Base-by-base conservation (phyloP, 306 rosid species). In the Senna tora region DNA sequence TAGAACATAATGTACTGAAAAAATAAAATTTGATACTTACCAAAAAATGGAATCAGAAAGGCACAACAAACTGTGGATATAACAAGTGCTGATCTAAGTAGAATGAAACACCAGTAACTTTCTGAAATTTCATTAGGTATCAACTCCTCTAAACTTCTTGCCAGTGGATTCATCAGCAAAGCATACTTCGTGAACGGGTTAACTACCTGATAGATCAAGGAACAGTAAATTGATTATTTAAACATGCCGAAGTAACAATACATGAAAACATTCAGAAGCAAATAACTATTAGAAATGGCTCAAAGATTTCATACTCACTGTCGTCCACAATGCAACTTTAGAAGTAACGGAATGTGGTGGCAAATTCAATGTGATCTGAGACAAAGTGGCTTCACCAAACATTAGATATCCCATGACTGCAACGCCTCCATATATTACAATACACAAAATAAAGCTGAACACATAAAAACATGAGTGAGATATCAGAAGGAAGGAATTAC, bases 111-210 rank as follows among this genome's bases (percentile, higher is more conserved):
- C 88, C 88, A 76, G 63, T 22, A 54, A 66, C 66, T 86, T 32
- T 52, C 79, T 53, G 94, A 58, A 68, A 86, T 59, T 69, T 82
- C 59, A 2, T 67, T 15, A 0, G 96, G 90, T 9, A 87, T 79
- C 80, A 92, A 86, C 86, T 92, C 97, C 78, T 92, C 97, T 14
- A 92, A 69, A 80, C 97, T 84, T 78, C 97, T 86, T 67, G 96
- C 96, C 74, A 92, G 64, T 17, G 97, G 96, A 75, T 89, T 92
- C 88, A 92, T 81, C 81, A 92, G 57, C 69, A 92, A 78, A 11
- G 97, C 90, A 89, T 78, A 92, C 89, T 92, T 92, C n/a, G 96
- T 87, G 75, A 88, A 74, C 4, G 96, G 97, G 65, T 84, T 89
- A 72, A 92, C 68, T 73, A 92, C 96, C 97, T 92, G 88, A 56